Conservation (phyloP, 495 filamentous ascomycete genomes). For the Trichoderma virens region DNA sequence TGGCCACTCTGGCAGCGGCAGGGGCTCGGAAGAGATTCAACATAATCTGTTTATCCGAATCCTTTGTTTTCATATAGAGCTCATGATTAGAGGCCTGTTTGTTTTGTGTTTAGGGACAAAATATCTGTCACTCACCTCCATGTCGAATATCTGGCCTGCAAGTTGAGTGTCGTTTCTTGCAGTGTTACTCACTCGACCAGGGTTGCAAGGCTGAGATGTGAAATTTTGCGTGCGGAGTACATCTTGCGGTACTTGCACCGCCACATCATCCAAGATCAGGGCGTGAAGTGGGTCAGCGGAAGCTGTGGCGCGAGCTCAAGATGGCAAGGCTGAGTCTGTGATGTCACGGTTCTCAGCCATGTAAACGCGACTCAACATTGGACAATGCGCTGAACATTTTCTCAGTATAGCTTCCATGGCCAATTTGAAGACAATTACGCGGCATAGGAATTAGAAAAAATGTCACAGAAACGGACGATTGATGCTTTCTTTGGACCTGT, state of each 20-base stretch:
- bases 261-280: not conserved
- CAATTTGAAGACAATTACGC: no score
- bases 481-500: slow-evolving; percentile 44
- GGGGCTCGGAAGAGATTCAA: slow-evolving; percentile 64
- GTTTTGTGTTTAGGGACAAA: not conserved
- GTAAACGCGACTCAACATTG: not conserved
- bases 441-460: not conserved
- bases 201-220: slow-evolving; percentile 1
- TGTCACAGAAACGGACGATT: slow-evolving; percentile 39
- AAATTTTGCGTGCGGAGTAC: slow-evolving; percentile 9
- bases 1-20: slow-evolving; percentile 55
- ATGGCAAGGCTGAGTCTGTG: not conserved
- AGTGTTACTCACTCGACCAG: not conserved
- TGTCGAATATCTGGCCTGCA: not conserved
- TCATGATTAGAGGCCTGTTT: not conserved
- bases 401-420: no score
- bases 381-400: not conserved
- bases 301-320: not conserved
- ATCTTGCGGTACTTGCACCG: not conserved
- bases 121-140: not conserved
- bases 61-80: not conserved
- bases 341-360: not conserved
- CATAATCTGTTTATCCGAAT: not conserved
- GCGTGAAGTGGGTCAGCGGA: not conserved
- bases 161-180: not conserved